Evolutionary conservation across 2,329 filamentous ascomycete species (phyloP).

Genomic region (Pseudocercospora eumusae): DNA sequence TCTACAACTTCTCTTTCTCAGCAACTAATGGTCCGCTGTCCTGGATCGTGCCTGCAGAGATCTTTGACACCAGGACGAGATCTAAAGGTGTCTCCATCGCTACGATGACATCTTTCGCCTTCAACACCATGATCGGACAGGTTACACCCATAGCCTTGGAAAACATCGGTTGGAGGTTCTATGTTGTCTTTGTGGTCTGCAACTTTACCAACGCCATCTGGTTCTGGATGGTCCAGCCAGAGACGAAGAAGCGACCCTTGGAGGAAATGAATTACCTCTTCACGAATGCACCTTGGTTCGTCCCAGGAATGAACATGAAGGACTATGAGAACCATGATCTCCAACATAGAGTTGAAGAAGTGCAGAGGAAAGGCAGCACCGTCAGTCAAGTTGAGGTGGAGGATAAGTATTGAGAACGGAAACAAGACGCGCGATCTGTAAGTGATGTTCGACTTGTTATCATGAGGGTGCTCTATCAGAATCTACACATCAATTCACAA

Average conservation of each 20-base stretch:
- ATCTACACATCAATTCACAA: background rate
- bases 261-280: slow-evolving; percentile 70
- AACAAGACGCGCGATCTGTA: background rate
- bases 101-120: slow-evolving; percentile 69
- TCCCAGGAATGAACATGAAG: slow-evolving; percentile 58
- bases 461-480: background rate
- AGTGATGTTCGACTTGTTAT: too few species aligned
- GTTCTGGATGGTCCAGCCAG: slow-evolving; percentile 65
- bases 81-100: slow-evolving; percentile 74
- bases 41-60: slow-evolving; percentile 48
- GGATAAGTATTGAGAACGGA: background rate
- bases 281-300: slow-evolving; percentile 61
- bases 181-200: slow-evolving; percentile 65
- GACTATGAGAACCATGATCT: slow-evolving; percentile 59
- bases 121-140: slow-evolving; percentile 75
- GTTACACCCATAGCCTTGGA: slow-evolving; percentile 64
- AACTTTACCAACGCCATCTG: slow-evolving; percentile 69
- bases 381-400: slow-evolving; percentile 29
- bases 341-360: slow-evolving; percentile 60
- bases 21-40: slow-evolving; percentile 68
- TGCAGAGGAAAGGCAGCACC: slow-evolving; percentile 53
- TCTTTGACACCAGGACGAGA: slow-evolving; percentile 69
- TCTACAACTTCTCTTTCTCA: slow-evolving; percentile 78
- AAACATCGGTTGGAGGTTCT: slow-evolving; percentile 58
- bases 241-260: slow-evolving; percentile 64